These are phyloP conservation scores for Albatrellus ellisii DNA, from an alignment of 768 basidiomycete species.

Conservation along the genomic window DNA sequence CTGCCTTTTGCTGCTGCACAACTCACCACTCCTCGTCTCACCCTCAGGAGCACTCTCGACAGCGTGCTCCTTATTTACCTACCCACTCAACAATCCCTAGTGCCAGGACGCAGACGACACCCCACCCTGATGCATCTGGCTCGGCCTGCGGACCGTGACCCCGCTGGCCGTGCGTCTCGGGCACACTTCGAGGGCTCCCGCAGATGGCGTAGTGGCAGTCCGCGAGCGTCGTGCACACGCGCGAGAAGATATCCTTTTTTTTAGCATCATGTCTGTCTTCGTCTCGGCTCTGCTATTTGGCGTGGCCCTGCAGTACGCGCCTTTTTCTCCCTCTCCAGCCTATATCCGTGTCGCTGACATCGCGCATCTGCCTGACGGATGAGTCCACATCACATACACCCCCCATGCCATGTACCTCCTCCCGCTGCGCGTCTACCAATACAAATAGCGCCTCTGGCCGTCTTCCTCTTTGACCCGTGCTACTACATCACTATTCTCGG, in stretches of 20 bases:
- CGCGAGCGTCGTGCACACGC: slow-evolving; percentile 71
- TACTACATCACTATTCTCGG: slow-evolving; percentile 90
- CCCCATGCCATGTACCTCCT: slow-evolving; percentile 65
- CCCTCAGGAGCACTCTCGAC: no score
- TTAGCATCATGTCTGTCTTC: slow-evolving; percentile 86
- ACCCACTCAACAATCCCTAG: no score
- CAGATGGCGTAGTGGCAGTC: no score
- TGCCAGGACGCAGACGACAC: no score
- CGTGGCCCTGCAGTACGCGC: slow-evolving; percentile 68
- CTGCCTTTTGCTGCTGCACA: no score
- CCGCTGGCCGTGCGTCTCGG: no score
- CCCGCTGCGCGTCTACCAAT: slow-evolving; percentile 69
- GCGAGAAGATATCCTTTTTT: slow-evolving; percentile 85
- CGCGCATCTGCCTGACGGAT: slow-evolving; percentile 33
- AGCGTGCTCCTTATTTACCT: no score
- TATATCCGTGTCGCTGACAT: no score
- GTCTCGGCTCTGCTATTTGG: slow-evolving; percentile 79
- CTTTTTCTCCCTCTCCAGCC: slow-evolving; percentile 1
- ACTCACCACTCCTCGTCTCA: no score
- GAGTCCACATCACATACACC: slow-evolving; percentile 84
- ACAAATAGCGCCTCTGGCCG: slow-evolving; percentile 90
- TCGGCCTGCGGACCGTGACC: no score
- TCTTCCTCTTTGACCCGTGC: slow-evolving; percentile 88
- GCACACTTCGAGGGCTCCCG: no score
- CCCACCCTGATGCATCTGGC: no score